A percentile compares a stretch with the other conserved stretches of the same genome.
These are phyloP conservation scores for Solanum stenotomum DNA, from an alignment of 257 asterid species.

Conservation along the genomic window DNA sequence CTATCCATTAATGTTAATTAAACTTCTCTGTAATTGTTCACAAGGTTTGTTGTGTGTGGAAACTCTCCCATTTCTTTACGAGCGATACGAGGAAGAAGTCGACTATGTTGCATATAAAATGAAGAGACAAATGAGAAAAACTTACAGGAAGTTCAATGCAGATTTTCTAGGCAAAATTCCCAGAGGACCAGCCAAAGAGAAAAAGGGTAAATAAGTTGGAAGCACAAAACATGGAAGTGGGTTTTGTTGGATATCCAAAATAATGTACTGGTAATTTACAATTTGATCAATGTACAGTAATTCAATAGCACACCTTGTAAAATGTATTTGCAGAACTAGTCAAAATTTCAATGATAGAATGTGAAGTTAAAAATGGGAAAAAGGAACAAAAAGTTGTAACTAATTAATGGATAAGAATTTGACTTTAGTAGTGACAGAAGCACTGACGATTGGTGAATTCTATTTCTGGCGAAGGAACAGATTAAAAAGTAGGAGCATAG, in stretches of 20 bases:
- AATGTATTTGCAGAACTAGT: background rate
- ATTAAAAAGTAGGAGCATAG: background rate
- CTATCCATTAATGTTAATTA: background rate
- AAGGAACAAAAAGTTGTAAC: background rate
- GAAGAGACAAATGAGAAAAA: conserved; percentile 13
- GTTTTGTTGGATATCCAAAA: background rate
- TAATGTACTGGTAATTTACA: background rate
- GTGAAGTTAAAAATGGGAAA: background rate
- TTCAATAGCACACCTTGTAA: background rate
- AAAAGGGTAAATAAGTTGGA: conserved; percentile 4
- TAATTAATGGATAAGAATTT: background rate
- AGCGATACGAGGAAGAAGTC: conserved; percentile 41
- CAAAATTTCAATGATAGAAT: background rate
- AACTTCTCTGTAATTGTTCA: background rate
- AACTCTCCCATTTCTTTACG: conserved; percentile 42
- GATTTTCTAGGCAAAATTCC: conserved; percentile 36
- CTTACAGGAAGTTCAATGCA: conserved; percentile 22
- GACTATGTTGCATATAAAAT: conserved; percentile 28
- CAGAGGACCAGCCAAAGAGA: conserved; percentile 19
- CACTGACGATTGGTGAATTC: background rate
- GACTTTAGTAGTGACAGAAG: background rate
- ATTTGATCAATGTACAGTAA: background rate
- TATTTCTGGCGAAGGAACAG: background rate
- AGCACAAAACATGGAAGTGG: background rate
- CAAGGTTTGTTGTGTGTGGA: conserved; percentile 41